Evolutionary conservation across 148 eudicot species (phyloP).

Genomic region (Agrostemma githago): DNA sequence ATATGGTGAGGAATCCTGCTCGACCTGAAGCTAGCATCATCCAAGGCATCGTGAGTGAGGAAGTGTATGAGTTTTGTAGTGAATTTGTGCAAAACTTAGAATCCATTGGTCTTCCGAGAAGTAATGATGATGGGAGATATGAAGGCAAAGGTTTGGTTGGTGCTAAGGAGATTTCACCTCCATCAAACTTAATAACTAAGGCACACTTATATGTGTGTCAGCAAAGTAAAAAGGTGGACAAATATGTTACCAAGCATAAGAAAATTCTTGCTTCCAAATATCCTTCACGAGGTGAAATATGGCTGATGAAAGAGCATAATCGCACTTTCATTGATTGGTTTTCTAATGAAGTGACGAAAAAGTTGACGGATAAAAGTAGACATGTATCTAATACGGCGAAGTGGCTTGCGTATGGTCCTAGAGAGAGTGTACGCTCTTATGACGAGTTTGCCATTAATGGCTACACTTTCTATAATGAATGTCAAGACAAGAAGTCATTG

Average conservation of each 20-base stretch:
- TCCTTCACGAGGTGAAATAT: neutral
- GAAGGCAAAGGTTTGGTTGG: no score
- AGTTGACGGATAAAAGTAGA: neutral
- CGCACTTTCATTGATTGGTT: slow-evolving; percentile 10
- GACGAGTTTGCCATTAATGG: slow-evolving; percentile 7
- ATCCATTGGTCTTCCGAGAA: no score
- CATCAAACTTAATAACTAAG: neutral
- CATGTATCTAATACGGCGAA: neutral
- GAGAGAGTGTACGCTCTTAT: neutral
- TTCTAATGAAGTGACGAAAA: neutral
- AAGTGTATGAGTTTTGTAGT: no score
- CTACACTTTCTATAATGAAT: no score
- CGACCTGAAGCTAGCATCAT: no score
- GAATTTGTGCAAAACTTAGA: no score
- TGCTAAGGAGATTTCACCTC: no score
- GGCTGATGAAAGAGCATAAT: slow-evolving; percentile 8
- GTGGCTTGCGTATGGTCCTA: slow-evolving; percentile 8
- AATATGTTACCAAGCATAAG: neutral
- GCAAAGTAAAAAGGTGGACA: neutral
- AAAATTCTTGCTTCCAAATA: neutral
- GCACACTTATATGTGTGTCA: neutral
- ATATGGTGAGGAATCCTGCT: no score
- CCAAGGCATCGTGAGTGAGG: no score
- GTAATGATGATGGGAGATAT: no score
- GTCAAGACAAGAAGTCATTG: neutral